phyloP scores from a whole-genome alignment of 2,329 filamentous ascomycete species.

The Botrytis byssoidea region DNA sequence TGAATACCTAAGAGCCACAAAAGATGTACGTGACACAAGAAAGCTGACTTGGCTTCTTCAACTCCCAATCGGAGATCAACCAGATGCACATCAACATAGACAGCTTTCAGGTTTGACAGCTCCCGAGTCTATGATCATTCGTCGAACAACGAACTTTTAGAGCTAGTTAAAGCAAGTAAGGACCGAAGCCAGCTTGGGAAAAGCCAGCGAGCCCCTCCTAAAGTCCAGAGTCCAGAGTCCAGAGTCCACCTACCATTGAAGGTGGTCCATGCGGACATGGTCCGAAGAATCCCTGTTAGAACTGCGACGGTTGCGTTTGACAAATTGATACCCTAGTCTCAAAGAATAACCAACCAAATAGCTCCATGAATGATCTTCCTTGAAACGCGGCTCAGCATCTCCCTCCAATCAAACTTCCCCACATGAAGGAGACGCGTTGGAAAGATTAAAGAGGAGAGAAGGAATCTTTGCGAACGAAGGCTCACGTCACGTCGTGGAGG shows the following conservation, averaged over 20 bases:
- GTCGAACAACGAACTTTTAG: not conserved
- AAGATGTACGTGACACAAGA: not conserved
- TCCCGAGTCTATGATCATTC: slow-evolving; percentile 2
- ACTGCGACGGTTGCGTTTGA: slow-evolving; percentile 20
- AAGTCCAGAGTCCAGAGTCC: not conserved
- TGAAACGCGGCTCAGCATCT: slow-evolving; percentile 28
- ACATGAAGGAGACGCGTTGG: slow-evolving; percentile 12
- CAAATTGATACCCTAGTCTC: slow-evolving; percentile 7
- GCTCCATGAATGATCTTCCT: slow-evolving; percentile 19
- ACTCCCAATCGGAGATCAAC: not conserved
- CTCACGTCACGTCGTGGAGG: not conserved
- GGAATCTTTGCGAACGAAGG: not conserved
- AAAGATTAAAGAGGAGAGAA: not conserved
- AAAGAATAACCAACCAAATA: slow-evolving; percentile 18
- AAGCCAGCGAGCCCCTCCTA: slow-evolving; percentile 17
- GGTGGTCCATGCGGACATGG: slow-evolving; percentile 9
- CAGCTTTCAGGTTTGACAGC: slow-evolving; percentile 11
- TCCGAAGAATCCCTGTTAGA: slow-evolving; percentile 14
- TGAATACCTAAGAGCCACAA: slow-evolving; percentile 1
- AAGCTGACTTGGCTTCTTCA: not conserved
- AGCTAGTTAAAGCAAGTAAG: slow-evolving; percentile 4
- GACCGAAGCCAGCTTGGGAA: not conserved
- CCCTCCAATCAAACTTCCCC: slow-evolving; percentile 28
- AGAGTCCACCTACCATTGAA: not conserved
- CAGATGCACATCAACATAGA: not conserved